Base-by-base conservation (phyloP, 768 basidiomycete species). In the Clathrus columnatus region DNA sequence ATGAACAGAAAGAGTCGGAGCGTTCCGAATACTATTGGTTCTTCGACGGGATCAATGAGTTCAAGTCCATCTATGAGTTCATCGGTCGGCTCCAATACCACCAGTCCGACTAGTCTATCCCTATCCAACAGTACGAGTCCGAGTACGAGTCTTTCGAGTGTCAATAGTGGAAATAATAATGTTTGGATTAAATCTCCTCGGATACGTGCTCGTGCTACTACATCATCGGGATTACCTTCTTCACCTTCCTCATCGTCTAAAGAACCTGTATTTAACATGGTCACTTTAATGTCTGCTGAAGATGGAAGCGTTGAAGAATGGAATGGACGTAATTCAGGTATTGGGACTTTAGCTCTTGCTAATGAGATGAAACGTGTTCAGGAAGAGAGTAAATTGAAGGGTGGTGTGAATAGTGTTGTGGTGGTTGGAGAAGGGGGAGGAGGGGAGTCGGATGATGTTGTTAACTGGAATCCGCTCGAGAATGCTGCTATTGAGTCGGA, bases 181-280 rank as follows among this genome's bases (percentile, higher is more conserved):
- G 36, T 11, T 36, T 36, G 36, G 36, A 36, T 36, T 11, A 36
- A 36, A 36, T n/a, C 14, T 14, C 36, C 36, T 36, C 36, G 36
- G 14, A 36, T 36, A 4, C 36, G 21, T 23, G 20, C 44, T 20
- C 28, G 28, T 45, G 29, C 23, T n/a, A 16, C 10, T 43, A 27
- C 53, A 54, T n/a, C 41, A 14, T 27, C 11, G 18, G 17, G 18
- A 54, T 54, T 42, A 52, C 2, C 30, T 36, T 42, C 51, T 52
- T 30, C 51, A 52, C 32, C 42, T 17, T 18, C 30, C n/a, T 23
- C 16, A 28, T 54, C 36, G 10, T 11, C 14, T 36, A n/a, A 20
- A 16, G 46, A 47, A 16, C 46, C 46, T 2, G 4, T 23, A 23
- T 47, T 47, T 20, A 28, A 23, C 26, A 47, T 47, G 21, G 46